These are phyloP conservation scores for Mycosphaerella sp. DNA, from an alignment of 2,329 filamentous ascomycete genomes.

Conservation along the genomic window DNA sequence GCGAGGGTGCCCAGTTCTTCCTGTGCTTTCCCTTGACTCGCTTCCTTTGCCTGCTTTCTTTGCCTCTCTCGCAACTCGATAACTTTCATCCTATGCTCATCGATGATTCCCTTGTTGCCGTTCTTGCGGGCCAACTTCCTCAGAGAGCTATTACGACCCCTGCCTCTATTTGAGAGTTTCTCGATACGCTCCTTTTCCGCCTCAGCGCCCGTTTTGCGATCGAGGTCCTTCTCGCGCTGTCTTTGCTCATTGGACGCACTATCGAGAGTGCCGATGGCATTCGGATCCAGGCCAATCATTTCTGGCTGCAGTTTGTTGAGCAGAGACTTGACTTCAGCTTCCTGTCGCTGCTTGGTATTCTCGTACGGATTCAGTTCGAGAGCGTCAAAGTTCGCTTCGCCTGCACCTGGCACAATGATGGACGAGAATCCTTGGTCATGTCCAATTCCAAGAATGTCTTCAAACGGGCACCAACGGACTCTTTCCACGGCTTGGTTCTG, in stretches of 20 bases:
- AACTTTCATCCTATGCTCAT: constrained; percentile 83
- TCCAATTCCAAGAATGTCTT: constrained; percentile 81
- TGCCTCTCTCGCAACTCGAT: constrained; percentile 70
- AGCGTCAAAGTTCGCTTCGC: constrained; percentile 93
- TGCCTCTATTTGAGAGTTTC: constrained; percentile 65
- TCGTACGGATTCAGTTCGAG: constrained; percentile 94
- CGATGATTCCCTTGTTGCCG: constrained; percentile 85
- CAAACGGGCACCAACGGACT: constrained; percentile 87
- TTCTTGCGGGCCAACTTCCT: constrained; percentile 89
- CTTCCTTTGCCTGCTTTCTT: constrained; percentile 63
- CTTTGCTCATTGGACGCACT: constrained; percentile 71
- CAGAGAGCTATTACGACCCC: constrained; percentile 84
- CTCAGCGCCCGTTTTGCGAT: constrained; percentile 50
- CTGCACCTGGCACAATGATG: constrained; percentile 86
- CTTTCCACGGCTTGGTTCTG: constrained; percentile 76
- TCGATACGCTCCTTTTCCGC: constrained; percentile 51
- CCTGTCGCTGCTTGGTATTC: constrained; percentile 84
- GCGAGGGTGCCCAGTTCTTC: constrained; percentile 75
- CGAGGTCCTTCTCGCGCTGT: constrained; percentile 70
- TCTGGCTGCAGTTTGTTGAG: constrained; percentile 94
- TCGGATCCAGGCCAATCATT: constrained; percentile 93
- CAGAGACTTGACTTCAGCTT: constrained; percentile 80
- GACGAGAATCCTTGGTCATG: constrained; percentile 84
- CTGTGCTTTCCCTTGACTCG: constrained; percentile 61
- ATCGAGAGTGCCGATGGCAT: constrained; percentile 85